Base-by-base conservation (phyloP, 768 basidiomycete species). In the Phlebiopsis flavidoalba region DNA sequence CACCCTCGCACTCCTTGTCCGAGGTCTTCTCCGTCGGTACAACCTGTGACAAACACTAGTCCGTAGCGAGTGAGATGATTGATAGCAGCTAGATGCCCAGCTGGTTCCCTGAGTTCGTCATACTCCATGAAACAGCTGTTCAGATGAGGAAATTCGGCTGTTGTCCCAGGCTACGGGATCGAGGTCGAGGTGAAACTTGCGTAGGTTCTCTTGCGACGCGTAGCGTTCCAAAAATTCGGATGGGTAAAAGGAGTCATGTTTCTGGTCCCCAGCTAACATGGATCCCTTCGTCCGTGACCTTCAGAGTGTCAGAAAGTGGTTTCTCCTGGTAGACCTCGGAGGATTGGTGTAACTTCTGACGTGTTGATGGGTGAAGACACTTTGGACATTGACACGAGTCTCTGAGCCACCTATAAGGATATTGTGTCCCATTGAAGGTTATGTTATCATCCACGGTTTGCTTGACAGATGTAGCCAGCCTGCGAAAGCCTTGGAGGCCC, bases 361-460 rank as follows among this genome's bases (percentile, higher is more conserved):
- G 76, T 0, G 88, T 93, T 3, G 85, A 82, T 0, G 91, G 87
- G 65, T 97, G 91, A 8, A 95, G 72, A 64, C 89, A 95, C 1
- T 74, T 66, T 0, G 83, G 74, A 46, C 89, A 93, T 60, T 82
- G 84, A 65, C 94, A 97, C 0, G 89, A 82, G 67, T 98, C 95
- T 22, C 94, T 85, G 10, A 98, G 81, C 87, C 92, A 95, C 58
- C 84, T 73, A 67, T 82, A 86, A 0, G 89, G 81, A 37, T 64
- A 68, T 3, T 57, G 17, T 7, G 40, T 35, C 21, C 63, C 63
- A 14, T 68, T 68, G 66, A 66, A 67, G 17, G 24, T 53, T 35
- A 67, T 11, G 35, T 36, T 24, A 54, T 21, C 14, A 26, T 31
- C 50, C 26, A 5, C 12, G 10, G n/a, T 2, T 12, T 17, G 51